Conservation (phyloP, 139 green algal genomes). For the Penium margaritaceum region DNA sequence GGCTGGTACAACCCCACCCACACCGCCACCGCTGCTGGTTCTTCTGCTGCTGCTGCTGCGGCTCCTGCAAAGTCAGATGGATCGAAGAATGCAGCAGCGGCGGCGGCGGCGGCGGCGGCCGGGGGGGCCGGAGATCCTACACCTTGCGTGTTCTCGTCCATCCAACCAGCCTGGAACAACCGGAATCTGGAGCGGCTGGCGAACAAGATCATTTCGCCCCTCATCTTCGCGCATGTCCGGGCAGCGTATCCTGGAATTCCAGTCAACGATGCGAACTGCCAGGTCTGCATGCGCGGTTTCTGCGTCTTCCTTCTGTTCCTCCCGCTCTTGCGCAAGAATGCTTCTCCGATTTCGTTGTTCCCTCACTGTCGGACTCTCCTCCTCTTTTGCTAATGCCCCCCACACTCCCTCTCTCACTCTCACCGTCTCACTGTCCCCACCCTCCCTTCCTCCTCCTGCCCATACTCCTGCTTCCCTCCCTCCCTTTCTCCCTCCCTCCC, state of each 20-base stretch:
- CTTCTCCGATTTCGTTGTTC: neutral
- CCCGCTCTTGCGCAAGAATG: no score
- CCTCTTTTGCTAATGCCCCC: neutral
- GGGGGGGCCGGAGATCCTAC: constrained; percentile 48
- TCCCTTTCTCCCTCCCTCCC: neutral
- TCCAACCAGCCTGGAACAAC: constrained; percentile 93
- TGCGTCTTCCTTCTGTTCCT: neutral
- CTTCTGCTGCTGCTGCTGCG: no score
- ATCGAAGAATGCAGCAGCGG: no score
- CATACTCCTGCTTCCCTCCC: neutral
- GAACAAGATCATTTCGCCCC: constrained; percentile 76
- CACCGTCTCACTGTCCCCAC: neutral
- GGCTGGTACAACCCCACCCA: constrained; percentile 69
- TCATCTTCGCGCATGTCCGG: constrained; percentile 90
- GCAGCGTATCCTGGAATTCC: constrained; percentile 90
- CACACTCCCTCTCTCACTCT: neutral
- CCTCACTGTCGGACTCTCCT: neutral
- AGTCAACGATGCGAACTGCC: constrained; percentile 86
- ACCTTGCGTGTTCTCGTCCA: constrained; percentile 82
- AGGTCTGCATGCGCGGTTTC: constrained; percentile 46
- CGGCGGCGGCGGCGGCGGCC: neutral
- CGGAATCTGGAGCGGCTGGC: constrained; percentile 82
- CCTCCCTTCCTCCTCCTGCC: neutral
- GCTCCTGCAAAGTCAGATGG: no score
- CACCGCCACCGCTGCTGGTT: no score